phyloP scores from a whole-genome alignment of 768 basidiomycete genomes.

The Tulasnella sp. region DNA sequence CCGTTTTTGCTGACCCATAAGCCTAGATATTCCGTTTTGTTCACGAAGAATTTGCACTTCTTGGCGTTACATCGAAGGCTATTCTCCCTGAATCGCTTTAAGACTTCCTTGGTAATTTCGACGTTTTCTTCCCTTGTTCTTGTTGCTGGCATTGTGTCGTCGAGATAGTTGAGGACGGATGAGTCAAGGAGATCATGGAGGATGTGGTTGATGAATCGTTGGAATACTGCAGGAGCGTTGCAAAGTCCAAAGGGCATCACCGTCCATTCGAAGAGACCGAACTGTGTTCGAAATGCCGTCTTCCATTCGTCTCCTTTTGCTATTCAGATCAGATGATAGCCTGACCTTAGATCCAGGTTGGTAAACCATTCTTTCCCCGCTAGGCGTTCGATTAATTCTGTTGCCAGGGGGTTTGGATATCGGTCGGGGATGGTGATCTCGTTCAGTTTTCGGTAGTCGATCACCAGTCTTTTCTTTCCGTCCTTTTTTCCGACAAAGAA shows the following conservation, averaged over 20 bases:
- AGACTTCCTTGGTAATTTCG: constrained; percentile 23
- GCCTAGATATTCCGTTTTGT: too few relatives aligned
- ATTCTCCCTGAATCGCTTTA: too few relatives aligned
- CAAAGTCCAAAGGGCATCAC: constrained; percentile 27
- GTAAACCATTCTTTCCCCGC: constrained; percentile 23
- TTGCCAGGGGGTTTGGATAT: constrained; percentile 20
- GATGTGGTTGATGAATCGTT: constrained; percentile 25
- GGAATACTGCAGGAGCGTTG: constrained; percentile 27
- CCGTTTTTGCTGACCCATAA: too few relatives aligned
- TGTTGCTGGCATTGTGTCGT: constrained; percentile 25
- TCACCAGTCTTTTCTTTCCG: constrained; percentile 23
- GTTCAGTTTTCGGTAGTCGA: constrained; percentile 25
- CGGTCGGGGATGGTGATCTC: constrained; percentile 23
- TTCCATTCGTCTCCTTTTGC: constrained; percentile 29
- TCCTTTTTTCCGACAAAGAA: constrained; percentile 28
- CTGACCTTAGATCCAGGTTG: constrained; percentile 26
- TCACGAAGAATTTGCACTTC: too few relatives aligned
- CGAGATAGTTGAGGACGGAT: constrained; percentile 24
- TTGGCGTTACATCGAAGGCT: too few relatives aligned
- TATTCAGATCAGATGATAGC: constrained; percentile 26
- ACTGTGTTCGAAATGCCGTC: constrained; percentile 30
- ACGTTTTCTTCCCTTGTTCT: constrained; percentile 19
- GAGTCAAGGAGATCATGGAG: constrained; percentile 23
- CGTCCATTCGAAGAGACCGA: constrained; percentile 24
- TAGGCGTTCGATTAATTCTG: constrained; percentile 23